Conservation (phyloP, 2,329 filamentous ascomycete species). For the Trichoderma lentiforme region DNA sequence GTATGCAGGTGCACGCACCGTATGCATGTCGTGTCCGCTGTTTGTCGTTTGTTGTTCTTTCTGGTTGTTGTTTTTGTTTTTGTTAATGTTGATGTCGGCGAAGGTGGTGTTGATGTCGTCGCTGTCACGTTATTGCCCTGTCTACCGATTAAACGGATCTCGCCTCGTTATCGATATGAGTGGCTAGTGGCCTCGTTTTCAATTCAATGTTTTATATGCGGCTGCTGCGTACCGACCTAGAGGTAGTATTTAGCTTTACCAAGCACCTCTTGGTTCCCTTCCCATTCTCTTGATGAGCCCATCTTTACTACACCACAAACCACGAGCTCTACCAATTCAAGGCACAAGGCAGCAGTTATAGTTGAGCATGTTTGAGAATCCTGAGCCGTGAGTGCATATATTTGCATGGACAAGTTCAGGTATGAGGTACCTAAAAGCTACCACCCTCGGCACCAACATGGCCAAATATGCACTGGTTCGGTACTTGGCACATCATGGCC, state of each 20-base stretch:
- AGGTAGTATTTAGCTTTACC: neutral
- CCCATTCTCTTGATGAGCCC: neutral
- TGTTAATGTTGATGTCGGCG: neutral
- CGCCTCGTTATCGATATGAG: slow-evolving; percentile 14
- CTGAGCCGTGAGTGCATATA: neutral
- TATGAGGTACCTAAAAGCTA: neutral
- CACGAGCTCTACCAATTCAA: neutral
- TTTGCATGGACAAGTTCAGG: neutral
- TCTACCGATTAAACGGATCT: neutral
- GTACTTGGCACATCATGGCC: neutral
- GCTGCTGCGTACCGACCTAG: neutral
- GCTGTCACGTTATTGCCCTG: slow-evolving; percentile 3
- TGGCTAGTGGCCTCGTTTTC: neutral
- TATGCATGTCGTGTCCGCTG: neutral
- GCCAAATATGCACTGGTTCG: neutral
- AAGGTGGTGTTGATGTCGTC: neutral
- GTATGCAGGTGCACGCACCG: neutral
- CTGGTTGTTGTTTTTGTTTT: neutral
- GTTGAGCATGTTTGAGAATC: slow-evolving; percentile 2
- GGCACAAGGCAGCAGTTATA: neutral
- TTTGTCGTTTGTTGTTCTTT: neutral
- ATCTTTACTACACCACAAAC: neutral
- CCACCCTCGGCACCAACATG: neutral
- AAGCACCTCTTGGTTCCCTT: neutral
- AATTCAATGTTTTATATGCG: neutral